These are phyloP conservation scores for Pythium periplocum DNA, from an alignment of 352 stramenopile species.

Conservation along the genomic window DNA sequence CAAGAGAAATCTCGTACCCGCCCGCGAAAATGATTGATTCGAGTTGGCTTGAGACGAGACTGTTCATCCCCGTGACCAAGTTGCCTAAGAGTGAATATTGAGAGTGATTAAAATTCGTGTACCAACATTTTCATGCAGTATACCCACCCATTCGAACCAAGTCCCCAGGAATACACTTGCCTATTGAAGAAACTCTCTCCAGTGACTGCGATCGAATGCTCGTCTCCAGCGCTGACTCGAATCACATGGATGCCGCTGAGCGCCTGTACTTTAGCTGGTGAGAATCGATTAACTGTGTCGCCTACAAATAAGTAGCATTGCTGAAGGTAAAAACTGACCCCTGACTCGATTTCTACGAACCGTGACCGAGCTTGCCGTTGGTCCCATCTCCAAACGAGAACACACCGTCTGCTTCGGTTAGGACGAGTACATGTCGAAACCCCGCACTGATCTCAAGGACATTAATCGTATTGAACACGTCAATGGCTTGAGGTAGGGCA, in stretches of 20 bases:
- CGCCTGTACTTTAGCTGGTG: conserved; percentile 30
- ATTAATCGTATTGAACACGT: conserved; percentile 47
- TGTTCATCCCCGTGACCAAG: conserved; percentile 62
- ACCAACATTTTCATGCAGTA: not conserved
- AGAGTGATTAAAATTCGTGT: not conserved
- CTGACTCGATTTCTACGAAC: conserved; percentile 17
- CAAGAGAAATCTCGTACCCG: conserved; percentile 19
- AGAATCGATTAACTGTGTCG: conserved; percentile 27
- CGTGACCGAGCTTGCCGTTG: conserved; percentile 56
- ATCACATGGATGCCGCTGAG: conserved; percentile 56
- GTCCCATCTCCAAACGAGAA: conserved; percentile 65
- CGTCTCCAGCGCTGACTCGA: conserved; percentile 52
- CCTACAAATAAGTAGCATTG: conserved; percentile 20
- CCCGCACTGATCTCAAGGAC: conserved; percentile 52
- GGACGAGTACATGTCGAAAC: conserved; percentile 54
- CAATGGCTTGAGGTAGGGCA: conserved; percentile 35
- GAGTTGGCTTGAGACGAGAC: conserved; percentile 49
- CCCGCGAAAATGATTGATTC: conserved; percentile 66
- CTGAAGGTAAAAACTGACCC: not conserved
- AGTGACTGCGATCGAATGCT: conserved; percentile 60
- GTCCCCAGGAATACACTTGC: conserved; percentile 79
- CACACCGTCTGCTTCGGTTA: conserved; percentile 64
- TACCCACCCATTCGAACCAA: conserved; percentile 51
- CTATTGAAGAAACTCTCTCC: conserved; percentile 62
- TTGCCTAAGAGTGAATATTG: conserved; percentile 23